These are phyloP conservation scores for Tetracladium maxilliforme DNA, from an alignment of 2,329 filamentous ascomycete species.

Conservation along the genomic window DNA sequence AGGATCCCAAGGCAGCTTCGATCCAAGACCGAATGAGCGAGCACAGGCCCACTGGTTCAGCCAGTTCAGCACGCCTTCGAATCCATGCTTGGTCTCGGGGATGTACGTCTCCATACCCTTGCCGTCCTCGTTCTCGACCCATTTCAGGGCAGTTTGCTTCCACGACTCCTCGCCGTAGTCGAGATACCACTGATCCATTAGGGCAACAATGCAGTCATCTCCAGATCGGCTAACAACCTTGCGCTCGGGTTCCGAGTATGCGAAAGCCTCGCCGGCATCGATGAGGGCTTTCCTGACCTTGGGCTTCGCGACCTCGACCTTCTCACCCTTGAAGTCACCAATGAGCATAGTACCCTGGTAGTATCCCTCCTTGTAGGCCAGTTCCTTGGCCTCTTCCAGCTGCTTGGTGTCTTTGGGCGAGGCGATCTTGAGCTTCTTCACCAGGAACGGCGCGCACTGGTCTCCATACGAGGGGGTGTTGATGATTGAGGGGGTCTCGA, in stretches of 20 bases:
- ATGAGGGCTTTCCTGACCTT: conserved; percentile 70
- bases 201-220: conserved; percentile 84
- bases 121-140: conserved; percentile 52
- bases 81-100: conserved; percentile 62
- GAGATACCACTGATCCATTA: conserved; percentile 95
- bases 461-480: conserved; percentile 80
- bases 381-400: conserved; percentile 84
- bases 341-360: conserved; percentile 87
- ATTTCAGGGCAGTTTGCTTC: conserved; percentile 60
- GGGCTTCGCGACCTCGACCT: conserved; percentile 75
- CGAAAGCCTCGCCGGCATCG: conserved; percentile 66
- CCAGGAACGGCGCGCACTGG: conserved; percentile 66
- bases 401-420: conserved; percentile 90
- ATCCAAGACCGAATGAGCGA: conserved; percentile 80
- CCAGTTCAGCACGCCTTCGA: conserved; percentile 81
- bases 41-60: conserved; percentile 92
- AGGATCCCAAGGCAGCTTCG: conserved; percentile 87
- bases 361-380: conserved; percentile 94
- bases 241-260: conserved; percentile 86
- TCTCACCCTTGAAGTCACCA: conserved; percentile 76
- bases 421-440: conserved; percentile 89
- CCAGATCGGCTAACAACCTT: conserved; percentile 78
- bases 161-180: conserved; percentile 89
- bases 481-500: conserved; percentile 81
- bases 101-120: conserved; percentile 67